Conservation (phyloP, 345 rosid genomes). For the Trapa incisa region DNA sequence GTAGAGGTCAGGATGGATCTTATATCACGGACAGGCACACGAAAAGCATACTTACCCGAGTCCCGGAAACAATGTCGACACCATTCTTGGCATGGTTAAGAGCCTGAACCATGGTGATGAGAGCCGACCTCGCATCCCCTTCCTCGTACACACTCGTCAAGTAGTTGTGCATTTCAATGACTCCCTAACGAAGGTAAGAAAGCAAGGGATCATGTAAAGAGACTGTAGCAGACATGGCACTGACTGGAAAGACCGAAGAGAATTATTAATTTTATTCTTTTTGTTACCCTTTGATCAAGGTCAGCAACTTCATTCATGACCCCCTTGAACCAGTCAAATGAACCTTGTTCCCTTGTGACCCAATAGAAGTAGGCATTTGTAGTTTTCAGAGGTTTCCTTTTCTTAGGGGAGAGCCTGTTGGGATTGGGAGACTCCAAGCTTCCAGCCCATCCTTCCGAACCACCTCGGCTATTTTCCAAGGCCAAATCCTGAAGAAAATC, state of each 20-base stretch:
- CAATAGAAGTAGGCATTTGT: conserved; percentile 95
- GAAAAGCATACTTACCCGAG: conserved; percentile 41
- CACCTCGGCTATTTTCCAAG: conserved; percentile 46
- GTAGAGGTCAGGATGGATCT: not conserved
- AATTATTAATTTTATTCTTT: not conserved
- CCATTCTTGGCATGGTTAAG: conserved; percentile 96
- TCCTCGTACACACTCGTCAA: conserved; percentile 97
- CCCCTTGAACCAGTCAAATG: conserved; percentile 99
- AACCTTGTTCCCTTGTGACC: conserved; percentile 98
- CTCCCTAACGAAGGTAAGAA: conserved; percentile 40
- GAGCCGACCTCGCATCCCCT: conserved; percentile 99
- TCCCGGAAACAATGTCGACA: conserved; percentile 92
- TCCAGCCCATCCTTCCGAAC: conserved; percentile 52
- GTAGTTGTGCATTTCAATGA: conserved; percentile 98
- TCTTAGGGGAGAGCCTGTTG: conserved; percentile 32
- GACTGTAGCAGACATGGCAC: not conserved
- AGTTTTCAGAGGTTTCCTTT: conserved; percentile 51
- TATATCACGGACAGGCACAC: not conserved
- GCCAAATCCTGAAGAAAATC: conserved; percentile 45
- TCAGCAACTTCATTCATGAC: conserved; percentile 96
- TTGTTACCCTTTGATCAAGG: conserved; percentile 74
- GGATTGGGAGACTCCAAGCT: conserved; percentile 34
- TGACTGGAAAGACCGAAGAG: not conserved
- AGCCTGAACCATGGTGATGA: conserved; percentile 97
- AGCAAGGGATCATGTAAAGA: not conserved